These are phyloP conservation scores for Rhamnella rubrinervis DNA, from an alignment of 331 rosid genomes.

Conservation along the genomic window DNA sequence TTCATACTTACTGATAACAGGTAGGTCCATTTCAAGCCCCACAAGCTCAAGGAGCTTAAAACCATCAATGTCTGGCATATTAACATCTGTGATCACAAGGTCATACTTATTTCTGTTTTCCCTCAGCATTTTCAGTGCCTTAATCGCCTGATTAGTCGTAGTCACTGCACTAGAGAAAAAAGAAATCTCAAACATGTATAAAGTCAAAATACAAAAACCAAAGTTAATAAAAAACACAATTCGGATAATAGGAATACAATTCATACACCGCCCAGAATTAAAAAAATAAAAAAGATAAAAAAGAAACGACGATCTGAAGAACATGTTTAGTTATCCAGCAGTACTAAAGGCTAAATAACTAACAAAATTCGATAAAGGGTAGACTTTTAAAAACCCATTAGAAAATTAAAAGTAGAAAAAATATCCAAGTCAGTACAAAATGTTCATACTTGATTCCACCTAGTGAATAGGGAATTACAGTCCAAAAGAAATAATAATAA, in stretches of 20 bases:
- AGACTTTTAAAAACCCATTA: too few relatives aligned
- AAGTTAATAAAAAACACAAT: background rate
- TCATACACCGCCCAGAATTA: too few relatives aligned
- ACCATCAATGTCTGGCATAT: slow-evolving; percentile 96
- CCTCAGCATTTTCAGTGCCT: slow-evolving; percentile 76
- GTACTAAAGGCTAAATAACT: too few relatives aligned
- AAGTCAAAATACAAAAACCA: background rate
- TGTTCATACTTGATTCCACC: too few relatives aligned
- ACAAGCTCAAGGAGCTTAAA: slow-evolving; percentile 89
- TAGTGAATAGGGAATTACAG: too few relatives aligned
- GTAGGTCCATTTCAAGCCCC: slow-evolving; percentile 97
- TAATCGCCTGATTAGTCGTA: slow-evolving; percentile 55
- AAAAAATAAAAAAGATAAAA: too few relatives aligned
- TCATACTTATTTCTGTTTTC: slow-evolving; percentile 69
- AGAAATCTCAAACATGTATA: background rate
- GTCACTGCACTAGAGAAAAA: slow-evolving; percentile 56
- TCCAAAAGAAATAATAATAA: too few relatives aligned
- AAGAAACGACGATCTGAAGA: too few relatives aligned
- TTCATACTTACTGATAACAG: slow-evolving; percentile 74
- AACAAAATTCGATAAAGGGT: too few relatives aligned
- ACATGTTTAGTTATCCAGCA: too few relatives aligned
- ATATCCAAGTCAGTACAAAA: too few relatives aligned
- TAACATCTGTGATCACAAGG: slow-evolving; percentile 84
- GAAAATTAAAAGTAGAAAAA: too few relatives aligned
- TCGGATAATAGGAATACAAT: background rate